phyloP scores from a whole-genome alignment of 495 filamentous ascomycete genomes.

The Aspergillus panamensis region DNA sequence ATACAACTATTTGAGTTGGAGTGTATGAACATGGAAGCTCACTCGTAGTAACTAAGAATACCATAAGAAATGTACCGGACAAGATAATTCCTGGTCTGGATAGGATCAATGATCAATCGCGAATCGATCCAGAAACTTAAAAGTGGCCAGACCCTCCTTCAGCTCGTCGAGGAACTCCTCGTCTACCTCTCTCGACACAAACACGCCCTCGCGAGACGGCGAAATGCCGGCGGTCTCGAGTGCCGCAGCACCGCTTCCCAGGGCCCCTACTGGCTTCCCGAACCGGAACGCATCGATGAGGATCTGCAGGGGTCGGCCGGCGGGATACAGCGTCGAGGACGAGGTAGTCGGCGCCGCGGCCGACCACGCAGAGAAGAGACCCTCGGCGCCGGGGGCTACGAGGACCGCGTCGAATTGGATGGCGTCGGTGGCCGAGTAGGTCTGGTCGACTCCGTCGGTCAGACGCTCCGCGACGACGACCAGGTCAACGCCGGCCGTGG shows the following conservation, averaged over 20 bases:
- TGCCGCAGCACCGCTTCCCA: conserved; percentile 47
- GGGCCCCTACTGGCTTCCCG: conserved; percentile 67
- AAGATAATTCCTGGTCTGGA: too few relatives aligned
- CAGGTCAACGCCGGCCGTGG: conserved; percentile 47
- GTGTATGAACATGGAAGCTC: too few relatives aligned
- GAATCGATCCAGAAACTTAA: conserved; percentile 58
- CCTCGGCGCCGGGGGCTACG: conserved; percentile 54
- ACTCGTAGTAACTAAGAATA: too few relatives aligned
- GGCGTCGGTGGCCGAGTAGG: conserved; percentile 68
- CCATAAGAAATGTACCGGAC: too few relatives aligned
- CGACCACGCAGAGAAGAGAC: conserved; percentile 43
- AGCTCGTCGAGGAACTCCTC: conserved; percentile 45
- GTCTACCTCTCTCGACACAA: conserved; percentile 27
- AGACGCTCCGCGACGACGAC: conserved; percentile 63
- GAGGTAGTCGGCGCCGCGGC: conserved; percentile 22
- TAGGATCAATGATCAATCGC: conserved; percentile 26
- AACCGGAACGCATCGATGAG: conserved; percentile 63
- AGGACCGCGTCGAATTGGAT: conserved; percentile 70
- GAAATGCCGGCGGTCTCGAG: conserved; percentile 43
- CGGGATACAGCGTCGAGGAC: conserved; percentile 57
- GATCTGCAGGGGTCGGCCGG: conserved; percentile 61
- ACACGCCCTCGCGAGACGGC: conserved; percentile 50
- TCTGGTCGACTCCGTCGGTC: conserved; percentile 55
- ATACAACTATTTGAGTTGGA: too few relatives aligned
- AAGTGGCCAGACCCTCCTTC: conserved; percentile 59